Percentiles rank a stretch among this genome's conserved stretches.
These are phyloP conservation scores for Elsinoe necatrix DNA, from an alignment of 2,329 filamentous ascomycete species.

Conservation along the genomic window DNA sequence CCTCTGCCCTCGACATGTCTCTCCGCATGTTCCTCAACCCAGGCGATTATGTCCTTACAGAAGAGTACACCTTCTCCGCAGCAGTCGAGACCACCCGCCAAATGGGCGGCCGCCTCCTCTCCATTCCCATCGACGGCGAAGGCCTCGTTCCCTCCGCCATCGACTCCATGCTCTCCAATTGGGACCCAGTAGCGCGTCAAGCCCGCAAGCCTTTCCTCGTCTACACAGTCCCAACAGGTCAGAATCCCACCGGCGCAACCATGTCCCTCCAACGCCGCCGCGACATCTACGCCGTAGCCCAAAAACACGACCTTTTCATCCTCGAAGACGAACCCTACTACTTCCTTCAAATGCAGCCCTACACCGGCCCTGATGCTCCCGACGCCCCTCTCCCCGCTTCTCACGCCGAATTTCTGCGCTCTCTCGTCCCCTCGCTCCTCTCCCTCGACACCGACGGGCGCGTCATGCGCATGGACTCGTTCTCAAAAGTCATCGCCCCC, in stretches of 20 bases:
- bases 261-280: conserved; percentile 58
- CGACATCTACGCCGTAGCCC: conserved; percentile 67
- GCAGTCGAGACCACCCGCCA: conserved; percentile 58
- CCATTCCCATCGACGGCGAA: conserved; percentile 57
- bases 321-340: conserved; percentile 94
- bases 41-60: conserved; percentile 71
- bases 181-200: conserved; percentile 51
- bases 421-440: conserved; percentile 65
- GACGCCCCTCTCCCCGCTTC: conserved; percentile 49
- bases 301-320: conserved; percentile 78
- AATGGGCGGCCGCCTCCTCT: conserved; percentile 52
- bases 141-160: conserved; percentile 55
- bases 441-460: conserved; percentile 79
- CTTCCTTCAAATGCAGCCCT: conserved; percentile 80
- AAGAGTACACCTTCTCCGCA: conserved; percentile 85
- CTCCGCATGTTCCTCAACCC: conserved; percentile 72
- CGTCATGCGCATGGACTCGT: conserved; percentile 83
- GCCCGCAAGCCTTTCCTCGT: conserved; percentile 58
- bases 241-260: conserved; percentile 86
- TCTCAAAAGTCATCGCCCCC: conserved; percentile 83
- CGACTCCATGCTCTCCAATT: conserved; percentile 55
- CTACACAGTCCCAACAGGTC: conserved; percentile 70
- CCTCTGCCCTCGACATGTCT: conserved; percentile 73
- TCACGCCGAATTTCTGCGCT: conserved; percentile 64
- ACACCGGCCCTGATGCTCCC: conserved; percentile 47